Percentiles rank a stretch among this genome's conserved stretches.
Conservation (phyloP, 108 stramenopile genomes). For the Heterococcus sp. region DNA sequence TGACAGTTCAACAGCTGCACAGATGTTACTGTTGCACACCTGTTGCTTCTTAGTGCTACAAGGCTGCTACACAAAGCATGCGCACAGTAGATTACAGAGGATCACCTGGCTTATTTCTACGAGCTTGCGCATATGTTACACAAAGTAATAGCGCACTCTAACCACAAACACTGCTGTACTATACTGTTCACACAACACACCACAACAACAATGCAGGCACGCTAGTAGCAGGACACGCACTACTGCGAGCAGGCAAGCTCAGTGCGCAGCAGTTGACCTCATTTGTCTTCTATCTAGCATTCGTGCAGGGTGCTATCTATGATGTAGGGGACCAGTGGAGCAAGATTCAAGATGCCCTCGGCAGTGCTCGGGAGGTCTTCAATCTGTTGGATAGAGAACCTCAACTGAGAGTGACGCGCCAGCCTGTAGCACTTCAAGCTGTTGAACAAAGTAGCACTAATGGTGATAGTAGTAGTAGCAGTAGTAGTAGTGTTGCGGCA, state of each 20-base stretch:
- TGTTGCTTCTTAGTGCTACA: no score
- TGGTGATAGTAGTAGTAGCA: neutral
- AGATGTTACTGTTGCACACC: neutral
- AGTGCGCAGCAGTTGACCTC: slow-evolving; percentile 13
- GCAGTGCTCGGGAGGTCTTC: neutral
- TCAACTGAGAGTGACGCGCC: slow-evolving; percentile 3
- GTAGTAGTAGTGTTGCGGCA: no score
- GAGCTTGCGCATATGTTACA: no score
- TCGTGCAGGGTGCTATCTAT: slow-evolving; percentile 20
- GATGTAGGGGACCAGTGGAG: slow-evolving; percentile 40
- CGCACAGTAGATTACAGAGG: no score
- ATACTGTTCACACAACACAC: no score
- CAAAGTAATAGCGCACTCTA: no score
- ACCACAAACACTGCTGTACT: no score
- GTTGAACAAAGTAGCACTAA: no score
- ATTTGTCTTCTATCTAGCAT: slow-evolving; percentile 38
- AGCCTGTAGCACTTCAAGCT: no score
- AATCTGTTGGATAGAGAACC: neutral
- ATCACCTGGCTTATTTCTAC: no score
- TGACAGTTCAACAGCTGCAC: neutral
- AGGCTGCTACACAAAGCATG: no score
- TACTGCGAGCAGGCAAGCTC: neutral
- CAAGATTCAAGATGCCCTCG: slow-evolving; percentile 6
- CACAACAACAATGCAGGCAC: neutral
- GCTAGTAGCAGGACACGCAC: neutral